A percentile compares a stretch with the other conserved stretches of the same genome.
These are phyloP conservation scores for Begonia peltatifolia DNA, from an alignment of 306 rosid genomes.

Conservation along the genomic window DNA sequence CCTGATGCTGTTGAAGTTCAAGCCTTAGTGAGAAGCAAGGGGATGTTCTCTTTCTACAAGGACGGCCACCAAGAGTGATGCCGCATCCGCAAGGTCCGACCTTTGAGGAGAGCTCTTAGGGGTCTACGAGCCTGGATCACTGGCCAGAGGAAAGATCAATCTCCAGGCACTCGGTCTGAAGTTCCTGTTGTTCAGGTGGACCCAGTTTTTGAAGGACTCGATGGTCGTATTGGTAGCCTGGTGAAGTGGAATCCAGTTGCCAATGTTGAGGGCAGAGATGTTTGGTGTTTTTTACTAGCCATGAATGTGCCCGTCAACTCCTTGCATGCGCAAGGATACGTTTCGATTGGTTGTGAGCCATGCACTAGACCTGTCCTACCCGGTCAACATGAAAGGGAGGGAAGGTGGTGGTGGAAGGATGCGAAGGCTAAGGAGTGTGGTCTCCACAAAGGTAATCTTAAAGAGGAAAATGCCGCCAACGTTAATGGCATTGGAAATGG, in stretches of 20 bases:
- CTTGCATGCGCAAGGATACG: conserved; percentile 66
- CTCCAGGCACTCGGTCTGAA: conserved; percentile 84
- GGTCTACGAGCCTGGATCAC: conserved; percentile 91
- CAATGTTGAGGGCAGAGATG: conserved; percentile 43
- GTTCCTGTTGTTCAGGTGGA: conserved; percentile 76
- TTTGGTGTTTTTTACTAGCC: conserved; percentile 70
- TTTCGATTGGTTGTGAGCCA: conserved; percentile 88
- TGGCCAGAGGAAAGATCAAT: conserved; percentile 89
- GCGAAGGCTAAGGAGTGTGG: conserved; percentile 96
- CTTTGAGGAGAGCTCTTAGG: conserved; percentile 80
- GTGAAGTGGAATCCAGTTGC: conserved; percentile 98
- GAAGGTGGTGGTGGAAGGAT: conserved; percentile 99
- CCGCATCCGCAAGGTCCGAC: conserved; percentile 84
- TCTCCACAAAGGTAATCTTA: conserved; percentile 89
- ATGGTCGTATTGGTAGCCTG: conserved; percentile 76
- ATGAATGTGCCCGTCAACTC: conserved; percentile 85
- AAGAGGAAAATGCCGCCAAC: conserved; percentile 32
- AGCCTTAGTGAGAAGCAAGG: conserved; percentile 79
- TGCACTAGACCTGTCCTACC: conserved; percentile 97
- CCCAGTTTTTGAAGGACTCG: conserved; percentile 77
- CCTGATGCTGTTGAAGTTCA: conserved; percentile 94
- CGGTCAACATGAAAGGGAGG: conserved; percentile 96
- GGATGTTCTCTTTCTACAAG: conserved; percentile 89
- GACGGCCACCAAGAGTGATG: conserved; percentile 99
- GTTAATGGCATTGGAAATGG: conserved; percentile 40